These are phyloP conservation scores for Leptographium wingfieldii DNA, from an alignment of 2,329 filamentous ascomycete genomes.

Conservation along the genomic window DNA sequence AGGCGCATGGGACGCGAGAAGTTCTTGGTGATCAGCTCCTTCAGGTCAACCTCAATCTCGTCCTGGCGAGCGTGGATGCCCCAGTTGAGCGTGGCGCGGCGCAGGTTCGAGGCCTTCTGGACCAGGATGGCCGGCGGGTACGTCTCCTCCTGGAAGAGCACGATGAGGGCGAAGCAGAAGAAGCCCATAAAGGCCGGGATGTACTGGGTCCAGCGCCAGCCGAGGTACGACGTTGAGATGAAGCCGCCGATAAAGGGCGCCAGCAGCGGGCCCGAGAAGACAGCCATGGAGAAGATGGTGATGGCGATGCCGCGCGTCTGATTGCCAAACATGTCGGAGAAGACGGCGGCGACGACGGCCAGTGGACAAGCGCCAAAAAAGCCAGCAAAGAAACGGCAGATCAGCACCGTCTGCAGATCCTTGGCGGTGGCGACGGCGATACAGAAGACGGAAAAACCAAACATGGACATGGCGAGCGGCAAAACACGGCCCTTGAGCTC, in stretches of 20 bases:
- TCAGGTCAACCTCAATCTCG: constrained; percentile 55
- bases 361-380: constrained; percentile 60
- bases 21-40: constrained; percentile 52
- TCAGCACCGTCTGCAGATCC: constrained; percentile 55
- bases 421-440: constrained; percentile 52
- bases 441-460: constrained; percentile 58
- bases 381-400: constrained; percentile 62
- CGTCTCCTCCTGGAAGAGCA: constrained; percentile 54
- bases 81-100: constrained; percentile 54
- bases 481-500: constrained; percentile 57
- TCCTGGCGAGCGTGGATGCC: constrained; percentile 61
- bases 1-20: constrained; percentile 53
- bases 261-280: constrained; percentile 55
- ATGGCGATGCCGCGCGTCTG: constrained; percentile 45
- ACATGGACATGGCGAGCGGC: constrained; percentile 48
- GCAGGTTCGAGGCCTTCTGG: constrained; percentile 46
- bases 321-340: constrained; percentile 61
- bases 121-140: constrained; percentile 57
- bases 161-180: constrained; percentile 42
- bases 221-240: constrained; percentile 47
- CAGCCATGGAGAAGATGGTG: constrained; percentile 45
- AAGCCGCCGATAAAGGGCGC: constrained; percentile 60
- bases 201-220: constrained; percentile 66
- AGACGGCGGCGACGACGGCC: constrained; percentile 57
- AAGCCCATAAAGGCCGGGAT: constrained; percentile 51